These are phyloP conservation scores for Aureobasidium uvarum DNA, from an alignment of 2,329 filamentous ascomycete species.

Conservation along the genomic window DNA sequence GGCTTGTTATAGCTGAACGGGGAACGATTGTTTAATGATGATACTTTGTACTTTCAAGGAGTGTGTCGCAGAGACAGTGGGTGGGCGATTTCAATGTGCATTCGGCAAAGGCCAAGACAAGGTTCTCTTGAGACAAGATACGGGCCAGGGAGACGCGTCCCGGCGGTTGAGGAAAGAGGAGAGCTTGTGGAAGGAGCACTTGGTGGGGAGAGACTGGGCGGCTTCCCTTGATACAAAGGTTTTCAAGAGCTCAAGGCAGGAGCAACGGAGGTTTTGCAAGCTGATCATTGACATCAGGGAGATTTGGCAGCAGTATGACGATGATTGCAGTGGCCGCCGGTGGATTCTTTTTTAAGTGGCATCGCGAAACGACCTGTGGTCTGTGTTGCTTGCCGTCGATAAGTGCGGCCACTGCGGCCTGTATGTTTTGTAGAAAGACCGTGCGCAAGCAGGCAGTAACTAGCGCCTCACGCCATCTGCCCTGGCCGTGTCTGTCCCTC, in stretches of 20 bases:
- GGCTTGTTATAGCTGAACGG: slow-evolving; percentile 21
- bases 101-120: not conserved
- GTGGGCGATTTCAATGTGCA: not conserved
- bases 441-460: not conserved
- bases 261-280: slow-evolving; percentile 11
- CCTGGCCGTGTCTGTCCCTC: slow-evolving; percentile 17
- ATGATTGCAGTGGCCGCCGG: slow-evolving; percentile 24
- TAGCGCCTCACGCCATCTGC: slow-evolving; percentile 19
- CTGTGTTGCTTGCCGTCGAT: slow-evolving; percentile 12
- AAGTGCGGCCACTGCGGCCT: slow-evolving; percentile 10
- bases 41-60: slow-evolving; percentile 11
- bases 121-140: slow-evolving; percentile 8
- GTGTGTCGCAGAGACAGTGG: not conserved
- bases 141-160: slow-evolving; percentile 2
- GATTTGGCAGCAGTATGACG: slow-evolving; percentile 14
- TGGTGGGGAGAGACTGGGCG: slow-evolving; percentile 17
- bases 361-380: slow-evolving; percentile 22
- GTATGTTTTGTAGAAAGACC: slow-evolving; percentile 14
- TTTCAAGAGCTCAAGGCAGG: not conserved
- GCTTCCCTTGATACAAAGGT: not conserved
- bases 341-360: slow-evolving; percentile 19
- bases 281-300: not conserved
- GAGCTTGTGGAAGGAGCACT: slow-evolving; percentile 12
- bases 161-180: slow-evolving; percentile 17
- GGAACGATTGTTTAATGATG: not conserved